Evolutionary conservation across 305 asterid genomes (phyloP).

Genomic region (Fraxinus xanthoxyloides): DNA sequence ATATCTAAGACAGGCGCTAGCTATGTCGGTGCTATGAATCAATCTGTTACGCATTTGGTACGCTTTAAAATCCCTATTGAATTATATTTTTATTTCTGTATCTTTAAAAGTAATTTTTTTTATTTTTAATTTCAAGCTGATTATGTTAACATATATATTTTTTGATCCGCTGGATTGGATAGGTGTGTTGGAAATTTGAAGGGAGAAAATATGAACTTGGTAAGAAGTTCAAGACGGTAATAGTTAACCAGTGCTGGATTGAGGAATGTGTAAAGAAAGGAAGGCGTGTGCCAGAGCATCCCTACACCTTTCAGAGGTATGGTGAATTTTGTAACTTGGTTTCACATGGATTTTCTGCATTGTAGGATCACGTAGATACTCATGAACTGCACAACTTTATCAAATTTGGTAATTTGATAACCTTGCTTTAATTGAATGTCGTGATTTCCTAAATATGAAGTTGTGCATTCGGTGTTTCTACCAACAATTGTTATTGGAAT

Average conservation of each 20-base stretch:
- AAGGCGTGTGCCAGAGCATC: constrained; percentile 43
- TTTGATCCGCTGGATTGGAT: constrained; percentile 24
- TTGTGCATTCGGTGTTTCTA: neutral
- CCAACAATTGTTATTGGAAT: neutral
- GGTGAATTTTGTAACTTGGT: neutral
- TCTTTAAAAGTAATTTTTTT: neutral
- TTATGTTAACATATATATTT: neutral
- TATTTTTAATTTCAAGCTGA: neutral
- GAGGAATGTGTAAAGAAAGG: constrained; percentile 56
- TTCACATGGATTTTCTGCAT: neutral
- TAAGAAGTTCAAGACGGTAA: constrained; percentile 35
- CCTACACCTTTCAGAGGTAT: constrained; percentile 44
- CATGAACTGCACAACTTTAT: neutral
- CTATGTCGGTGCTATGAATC: constrained; percentile 57
- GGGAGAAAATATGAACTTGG: constrained; percentile 81
- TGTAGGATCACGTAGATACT: neutral
- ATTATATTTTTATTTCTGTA: neutral
- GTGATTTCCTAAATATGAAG: neutral
- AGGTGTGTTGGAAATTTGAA: constrained; percentile 88
- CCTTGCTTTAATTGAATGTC: neutral
- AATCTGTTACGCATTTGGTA: constrained; percentile 54
- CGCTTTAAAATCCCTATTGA: constrained; percentile 2
- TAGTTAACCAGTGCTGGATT: constrained; percentile 74
- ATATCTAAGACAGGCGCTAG: constrained; percentile 57
- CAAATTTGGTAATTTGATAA: neutral